Conservation (phyloP, 2,329 filamentous ascomycete genomes). For the Hysterium pulicare region DNA sequence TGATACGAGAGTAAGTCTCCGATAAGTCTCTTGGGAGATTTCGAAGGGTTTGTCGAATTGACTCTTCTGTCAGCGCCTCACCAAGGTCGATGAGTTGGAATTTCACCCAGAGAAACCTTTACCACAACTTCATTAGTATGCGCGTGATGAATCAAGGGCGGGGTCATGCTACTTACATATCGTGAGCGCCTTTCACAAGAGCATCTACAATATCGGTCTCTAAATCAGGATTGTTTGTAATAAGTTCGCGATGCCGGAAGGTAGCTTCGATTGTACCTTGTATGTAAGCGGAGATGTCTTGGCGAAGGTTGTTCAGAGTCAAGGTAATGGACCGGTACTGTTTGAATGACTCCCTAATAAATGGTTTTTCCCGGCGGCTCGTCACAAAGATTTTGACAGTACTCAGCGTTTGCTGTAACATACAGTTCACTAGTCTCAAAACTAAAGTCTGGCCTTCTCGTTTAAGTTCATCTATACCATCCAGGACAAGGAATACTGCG, state of each 20-base stretch:
- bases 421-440: constrained; percentile 2
- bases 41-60: constrained; percentile 18
- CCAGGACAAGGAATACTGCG: constrained; percentile 10
- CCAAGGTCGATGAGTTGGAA: constrained; percentile 28
- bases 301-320: not conserved
- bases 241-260: constrained; percentile 3
- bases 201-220: constrained; percentile 10
- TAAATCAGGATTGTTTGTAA: constrained; percentile 5
- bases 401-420: not conserved
- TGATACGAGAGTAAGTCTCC: constrained; percentile 22
- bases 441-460: constrained; percentile 4
- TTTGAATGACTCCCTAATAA: constrained; percentile 4
- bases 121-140: too few relatives aligned
- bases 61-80: constrained; percentile 20
- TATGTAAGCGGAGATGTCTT: constrained; percentile 13
- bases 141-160: too few relatives aligned
- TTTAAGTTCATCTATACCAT: constrained; percentile 16
- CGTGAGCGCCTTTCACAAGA: constrained; percentile 12
- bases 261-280: constrained; percentile 5
- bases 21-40: constrained; percentile 22
- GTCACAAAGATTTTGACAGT: constrained; percentile 12
- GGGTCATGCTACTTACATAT: constrained; percentile 18
- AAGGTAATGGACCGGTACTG: constrained; percentile 4
- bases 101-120: constrained; percentile 32
- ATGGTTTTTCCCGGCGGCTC: constrained; percentile 13